Base-by-base conservation (phyloP, 2,329 filamentous ascomycete species). In the Chrysoporthe austroafricana region DNA sequence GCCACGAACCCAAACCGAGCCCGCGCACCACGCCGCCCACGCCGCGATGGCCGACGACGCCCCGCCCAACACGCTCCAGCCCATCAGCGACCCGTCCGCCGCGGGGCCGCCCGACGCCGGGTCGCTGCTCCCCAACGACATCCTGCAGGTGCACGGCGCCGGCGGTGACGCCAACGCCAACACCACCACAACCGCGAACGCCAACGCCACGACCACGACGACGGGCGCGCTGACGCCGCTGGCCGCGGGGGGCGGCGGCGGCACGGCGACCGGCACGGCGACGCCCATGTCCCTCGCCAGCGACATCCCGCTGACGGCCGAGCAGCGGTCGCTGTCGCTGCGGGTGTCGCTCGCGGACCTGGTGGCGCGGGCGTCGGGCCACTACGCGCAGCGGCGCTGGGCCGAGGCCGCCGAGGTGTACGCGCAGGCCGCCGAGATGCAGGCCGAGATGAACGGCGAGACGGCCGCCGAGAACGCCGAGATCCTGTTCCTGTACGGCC, bases 401-500 rank as follows among this genome's bases (percentile, higher is more conserved):
- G 88, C 91, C 64, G 90, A 90, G 61, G 94, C 96, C 11, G 88
- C 93, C 66, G 95, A 98, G 76, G 83, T 94, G 71, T 98, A 94
- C 81, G 94, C 94, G 56, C 88, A 90, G 75, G 96, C 96, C 43
- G 93, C 93, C 66, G 92, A 96, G 78, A 86, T 97, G 70, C 96
- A 99, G 80, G 93, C 92, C 67, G 88, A 93, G 77, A 84, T 97
- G 77, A 96, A 97, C 78, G 96, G 95, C 78, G 96, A 98, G 80
- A 92, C 96, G 85, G 89, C 89, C 18, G 89, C 92, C 4, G 90
- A 93, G 67, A 99, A 99, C 74, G 95, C 94, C 62, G 95, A 98
- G 77, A 88, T 99, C 59, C 88, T 98, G 26, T 99, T 97, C 79
- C 88, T 94, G 71, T 99, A 99, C 79, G 96, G 96, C 16, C 92